Evolutionary conservation across 441 rosid genomes (phyloP).

Genomic region (Brassica hybrid): DNA sequence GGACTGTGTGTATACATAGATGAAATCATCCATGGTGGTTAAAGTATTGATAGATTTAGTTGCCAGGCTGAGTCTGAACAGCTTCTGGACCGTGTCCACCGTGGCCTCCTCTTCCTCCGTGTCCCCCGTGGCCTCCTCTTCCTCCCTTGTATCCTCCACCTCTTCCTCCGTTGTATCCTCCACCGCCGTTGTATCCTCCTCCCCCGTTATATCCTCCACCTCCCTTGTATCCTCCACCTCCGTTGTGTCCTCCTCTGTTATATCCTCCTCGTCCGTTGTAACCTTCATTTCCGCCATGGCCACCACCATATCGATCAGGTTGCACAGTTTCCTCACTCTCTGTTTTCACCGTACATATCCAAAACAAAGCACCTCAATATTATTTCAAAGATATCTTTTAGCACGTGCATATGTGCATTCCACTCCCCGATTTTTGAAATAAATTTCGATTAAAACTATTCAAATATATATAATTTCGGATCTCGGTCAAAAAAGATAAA

Average conservation of each 20-base stretch:
- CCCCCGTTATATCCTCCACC: background rate
- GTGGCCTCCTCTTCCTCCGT: slow-evolving; percentile 15
- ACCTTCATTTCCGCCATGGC: slow-evolving; percentile 1
- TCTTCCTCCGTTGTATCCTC: background rate
- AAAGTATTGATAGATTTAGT: background rate
- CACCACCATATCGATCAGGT: slow-evolving; percentile 29
- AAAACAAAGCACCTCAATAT: slow-evolving; percentile 5
- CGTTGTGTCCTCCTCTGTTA: too few relatives aligned
- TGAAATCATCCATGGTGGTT: slow-evolving; percentile 1
- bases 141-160: background rate
- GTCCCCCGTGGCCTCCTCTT: background rate
- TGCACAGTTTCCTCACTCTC: slow-evolving; percentile 23
- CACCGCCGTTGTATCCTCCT: slow-evolving; percentile 1
- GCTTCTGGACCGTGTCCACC: background rate
- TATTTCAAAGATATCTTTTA: too few relatives aligned
- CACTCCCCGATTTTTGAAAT: background rate
- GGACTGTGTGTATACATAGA: background rate
- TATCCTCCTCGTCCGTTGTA: slow-evolving; percentile 7
- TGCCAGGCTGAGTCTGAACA: too few relatives aligned
- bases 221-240: slow-evolving; percentile 12
- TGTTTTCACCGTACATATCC: slow-evolving; percentile 10
- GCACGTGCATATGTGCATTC: background rate
- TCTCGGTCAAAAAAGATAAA: background rate
- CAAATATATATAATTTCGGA: background rate
- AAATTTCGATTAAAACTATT: background rate